Evolutionary conservation across 768 basidiomycete species (phyloP).

Genomic region (Russula griseocarnosa): DNA sequence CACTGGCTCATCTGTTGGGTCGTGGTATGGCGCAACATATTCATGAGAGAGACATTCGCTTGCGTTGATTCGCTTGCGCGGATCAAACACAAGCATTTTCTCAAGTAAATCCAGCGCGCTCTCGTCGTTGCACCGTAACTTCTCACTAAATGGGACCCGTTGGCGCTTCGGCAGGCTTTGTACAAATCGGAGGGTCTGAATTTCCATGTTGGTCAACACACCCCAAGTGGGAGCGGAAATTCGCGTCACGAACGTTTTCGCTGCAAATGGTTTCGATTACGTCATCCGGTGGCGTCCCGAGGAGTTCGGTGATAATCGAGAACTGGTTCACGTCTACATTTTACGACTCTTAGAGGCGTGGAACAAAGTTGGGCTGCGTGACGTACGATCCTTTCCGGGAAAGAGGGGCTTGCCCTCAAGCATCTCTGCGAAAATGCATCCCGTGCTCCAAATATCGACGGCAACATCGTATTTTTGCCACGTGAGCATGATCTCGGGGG

Average conservation of each 20-base stretch:
- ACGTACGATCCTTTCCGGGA: conserved; percentile 98
- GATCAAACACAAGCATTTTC: conserved; percentile 99
- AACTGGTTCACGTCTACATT: conserved; percentile 98
- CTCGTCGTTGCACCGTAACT: conserved; percentile 82
- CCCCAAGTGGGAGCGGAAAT: background rate
- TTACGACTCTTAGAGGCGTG: conserved; percentile 7
- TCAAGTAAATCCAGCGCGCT: conserved; percentile 93
- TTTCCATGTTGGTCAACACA: conserved; percentile 2
- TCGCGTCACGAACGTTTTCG: conserved; percentile 71
- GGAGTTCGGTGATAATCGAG: conserved; percentile 96
- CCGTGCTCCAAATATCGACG: conserved; percentile 99
- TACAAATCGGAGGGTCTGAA: conserved; percentile 95
- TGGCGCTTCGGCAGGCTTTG: conserved; percentile 95
- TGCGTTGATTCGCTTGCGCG: conserved; percentile 93
- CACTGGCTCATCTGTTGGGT: conserved; percentile 95
- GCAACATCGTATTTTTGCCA: conserved; percentile 99
- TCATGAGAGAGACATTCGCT: conserved; percentile 85
- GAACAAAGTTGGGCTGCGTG: conserved; percentile 13
- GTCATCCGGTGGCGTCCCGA: conserved; percentile 99
- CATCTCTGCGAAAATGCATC: conserved; percentile 99
- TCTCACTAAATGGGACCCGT: conserved; percentile 91
- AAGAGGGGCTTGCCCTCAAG: conserved; percentile 97
- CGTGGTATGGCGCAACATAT: conserved; percentile 96
- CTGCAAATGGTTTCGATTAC: conserved; percentile 98
- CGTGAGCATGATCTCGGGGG: conserved; percentile 99